Evolutionary conservation across 2,329 filamentous ascomycete genomes (phyloP), one percentile per base, ranked within the genome.

Genomic region (Claviceps sp.): DNA sequence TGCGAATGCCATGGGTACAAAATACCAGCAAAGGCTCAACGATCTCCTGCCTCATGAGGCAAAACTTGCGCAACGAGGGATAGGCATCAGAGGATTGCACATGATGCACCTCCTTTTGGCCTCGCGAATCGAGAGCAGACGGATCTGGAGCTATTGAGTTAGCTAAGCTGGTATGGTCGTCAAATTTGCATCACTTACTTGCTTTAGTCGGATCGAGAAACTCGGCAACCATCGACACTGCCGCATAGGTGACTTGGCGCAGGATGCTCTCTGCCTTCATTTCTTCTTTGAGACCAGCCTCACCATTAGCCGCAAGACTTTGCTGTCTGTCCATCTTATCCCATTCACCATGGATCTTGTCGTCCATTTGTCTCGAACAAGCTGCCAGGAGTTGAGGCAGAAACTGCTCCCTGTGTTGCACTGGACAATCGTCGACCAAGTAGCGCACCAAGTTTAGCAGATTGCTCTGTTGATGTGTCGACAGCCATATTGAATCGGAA

Each of bases 181-280:
- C 13, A 5, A 3, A 26, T 26, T 43, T 34, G 18, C 2, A 45
- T 9, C 34, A 67, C 75, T 70, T 73, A 84, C 81, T 83, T 65
- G 68, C 75, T 70, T 80, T 72, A 48, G 76, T 75, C 14, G 89
- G 86, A 64, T 95, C 90, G 22, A 98, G 74, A 60, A 97, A 82
- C 58, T 88, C 86, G 7, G 88, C 88, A 56, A 96, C 85, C 77
- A 97, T 88, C 60, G 93, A 84, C 34, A 96, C 88, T 1, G 90
- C 88, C 3, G 88, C 88, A 67, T 94, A 93, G 0, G 91, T 96
- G 48, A 97, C 77, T 65, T 96, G 89, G 20, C 93, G 82, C 46
- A 98, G 72, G 34, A 98, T 94, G 62, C 91, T 97, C 66, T 98
- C 93, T 6, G 88, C 84, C 68, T 96, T 95, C 93, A 98, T 98